phyloP scores from a whole-genome alignment of 768 basidiomycete genomes.

The Harrya chromipes region DNA sequence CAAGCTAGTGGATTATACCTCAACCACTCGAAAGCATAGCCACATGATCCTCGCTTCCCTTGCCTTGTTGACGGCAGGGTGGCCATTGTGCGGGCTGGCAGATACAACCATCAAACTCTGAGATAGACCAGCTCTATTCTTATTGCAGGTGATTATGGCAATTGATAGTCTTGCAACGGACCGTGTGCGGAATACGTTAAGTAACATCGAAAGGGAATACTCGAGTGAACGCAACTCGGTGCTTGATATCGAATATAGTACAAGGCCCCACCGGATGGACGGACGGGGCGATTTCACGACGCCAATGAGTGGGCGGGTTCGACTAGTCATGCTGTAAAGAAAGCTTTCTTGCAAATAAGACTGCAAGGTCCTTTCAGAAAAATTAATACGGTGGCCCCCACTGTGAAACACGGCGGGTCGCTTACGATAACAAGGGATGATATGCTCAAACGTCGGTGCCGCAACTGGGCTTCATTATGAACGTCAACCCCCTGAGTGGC shows the following conservation, averaged over 20 bases:
- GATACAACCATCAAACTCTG: slow-evolving; percentile 60
- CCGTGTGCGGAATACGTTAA: slow-evolving; percentile 3
- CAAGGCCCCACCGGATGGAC: too few species aligned
- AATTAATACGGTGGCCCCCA: not conserved
- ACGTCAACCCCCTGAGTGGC: slow-evolving; percentile 3
- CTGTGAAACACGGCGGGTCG: not conserved
- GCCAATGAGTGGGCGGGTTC: not conserved
- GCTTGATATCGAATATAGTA: not conserved
- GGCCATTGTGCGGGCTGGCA: slow-evolving; percentile 69
- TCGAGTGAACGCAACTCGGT: not conserved
- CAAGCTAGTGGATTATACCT: slow-evolving; percentile 67
- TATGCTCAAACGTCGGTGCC: slow-evolving; percentile 14
- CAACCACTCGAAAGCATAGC: slow-evolving; percentile 59
- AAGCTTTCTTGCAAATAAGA: slow-evolving; percentile 6
- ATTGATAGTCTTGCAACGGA: not conserved
- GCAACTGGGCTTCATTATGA: not conserved
- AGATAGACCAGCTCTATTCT: slow-evolving; percentile 9
- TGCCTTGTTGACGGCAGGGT: slow-evolving; percentile 59
- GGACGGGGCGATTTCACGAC: too few species aligned
- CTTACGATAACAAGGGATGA: slow-evolving; percentile 25
- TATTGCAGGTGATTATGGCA: not conserved
- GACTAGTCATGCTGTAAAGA: slow-evolving; percentile 1
- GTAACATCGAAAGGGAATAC: slow-evolving; percentile 4
- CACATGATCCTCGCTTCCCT: slow-evolving; percentile 42
- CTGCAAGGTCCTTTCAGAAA: slow-evolving; percentile 24